These are phyloP conservation scores for Phytopythium chamaehyphon DNA, from an alignment of 352 stramenopile species.

Conservation along the genomic window DNA sequence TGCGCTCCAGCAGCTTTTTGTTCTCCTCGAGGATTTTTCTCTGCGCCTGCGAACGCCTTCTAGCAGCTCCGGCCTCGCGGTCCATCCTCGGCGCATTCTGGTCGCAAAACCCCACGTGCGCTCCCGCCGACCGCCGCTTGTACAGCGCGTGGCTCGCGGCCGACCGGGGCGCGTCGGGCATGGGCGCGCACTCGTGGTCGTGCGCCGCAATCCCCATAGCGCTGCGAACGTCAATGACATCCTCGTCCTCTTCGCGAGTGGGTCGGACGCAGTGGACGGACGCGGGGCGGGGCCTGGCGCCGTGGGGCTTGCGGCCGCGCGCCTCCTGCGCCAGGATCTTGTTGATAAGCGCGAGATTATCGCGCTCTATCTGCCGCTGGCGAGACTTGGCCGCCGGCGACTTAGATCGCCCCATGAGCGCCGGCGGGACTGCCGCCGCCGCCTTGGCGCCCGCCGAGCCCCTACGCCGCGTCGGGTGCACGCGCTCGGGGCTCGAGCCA, in stretches of 20 bases:
- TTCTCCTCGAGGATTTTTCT: slow-evolving; percentile 47
- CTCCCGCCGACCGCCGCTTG: slow-evolving; percentile 34
- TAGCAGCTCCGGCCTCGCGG: slow-evolving; percentile 17
- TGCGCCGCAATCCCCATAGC: not conserved
- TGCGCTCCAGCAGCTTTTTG: slow-evolving; percentile 40
- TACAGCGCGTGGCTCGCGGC: slow-evolving; percentile 44
- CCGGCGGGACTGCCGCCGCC: slow-evolving; percentile 10
- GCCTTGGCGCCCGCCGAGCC: not conserved
- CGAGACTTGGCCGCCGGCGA: slow-evolving; percentile 41
- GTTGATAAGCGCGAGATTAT: slow-evolving; percentile 58
- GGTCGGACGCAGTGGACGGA: not conserved
- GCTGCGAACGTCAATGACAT: not conserved
- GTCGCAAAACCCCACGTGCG: slow-evolving; percentile 48
- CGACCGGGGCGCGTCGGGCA: slow-evolving; percentile 22
- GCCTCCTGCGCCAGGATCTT: slow-evolving; percentile 51
- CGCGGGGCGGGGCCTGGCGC: not conserved
- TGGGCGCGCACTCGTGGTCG: slow-evolving; percentile 1
- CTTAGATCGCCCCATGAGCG: slow-evolving; percentile 22
- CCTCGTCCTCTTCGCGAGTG: not conserved
- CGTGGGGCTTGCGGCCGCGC: slow-evolving; percentile 4
- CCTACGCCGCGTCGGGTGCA: slow-evolving; percentile 10
- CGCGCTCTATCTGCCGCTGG: slow-evolving; percentile 48
- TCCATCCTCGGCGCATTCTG: slow-evolving; percentile 35
- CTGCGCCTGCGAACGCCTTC: slow-evolving; percentile 26
- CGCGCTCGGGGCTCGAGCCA: slow-evolving; percentile 17